Conservation (phyloP, 106 monocot species). For the Dendrobium catenatum region DNA sequence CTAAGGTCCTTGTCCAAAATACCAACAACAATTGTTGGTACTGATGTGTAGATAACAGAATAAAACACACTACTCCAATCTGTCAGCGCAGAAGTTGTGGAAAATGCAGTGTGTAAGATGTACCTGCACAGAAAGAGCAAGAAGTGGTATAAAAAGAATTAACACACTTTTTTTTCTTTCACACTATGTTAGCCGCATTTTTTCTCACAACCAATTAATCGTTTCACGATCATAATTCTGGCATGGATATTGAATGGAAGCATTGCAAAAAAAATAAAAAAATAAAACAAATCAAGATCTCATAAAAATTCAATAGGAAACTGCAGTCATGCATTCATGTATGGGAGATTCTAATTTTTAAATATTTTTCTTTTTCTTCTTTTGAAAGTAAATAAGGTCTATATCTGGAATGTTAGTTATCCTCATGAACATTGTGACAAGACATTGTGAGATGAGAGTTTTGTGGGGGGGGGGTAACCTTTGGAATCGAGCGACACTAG, state of each 20-base stretch:
- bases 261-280: background rate
- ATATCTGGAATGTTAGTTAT: background rate
- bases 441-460: background rate
- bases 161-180: background rate
- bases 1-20: conserved; percentile 89
- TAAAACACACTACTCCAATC: conserved; percentile 99
- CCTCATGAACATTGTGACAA: background rate
- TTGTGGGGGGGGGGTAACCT: no score
- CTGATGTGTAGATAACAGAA: conserved; percentile 90
- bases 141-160: background rate
- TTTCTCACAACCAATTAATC: background rate
- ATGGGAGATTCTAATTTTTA: background rate
- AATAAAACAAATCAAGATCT: background rate
- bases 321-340: background rate
- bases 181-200: background rate
- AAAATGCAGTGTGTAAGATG: conserved; percentile 80
- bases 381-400: background rate
- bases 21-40: conserved; percentile 89
- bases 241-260: background rate
- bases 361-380: background rate
- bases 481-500: background rate
- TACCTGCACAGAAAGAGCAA: conserved; percentile 49
- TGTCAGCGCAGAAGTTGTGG: conserved; percentile 83
- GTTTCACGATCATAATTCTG: background rate
- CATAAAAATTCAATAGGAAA: background rate